phyloP scores from a whole-genome alignment of 2,329 filamentous ascomycete genomes.

The Seiridium cupressi region DNA sequence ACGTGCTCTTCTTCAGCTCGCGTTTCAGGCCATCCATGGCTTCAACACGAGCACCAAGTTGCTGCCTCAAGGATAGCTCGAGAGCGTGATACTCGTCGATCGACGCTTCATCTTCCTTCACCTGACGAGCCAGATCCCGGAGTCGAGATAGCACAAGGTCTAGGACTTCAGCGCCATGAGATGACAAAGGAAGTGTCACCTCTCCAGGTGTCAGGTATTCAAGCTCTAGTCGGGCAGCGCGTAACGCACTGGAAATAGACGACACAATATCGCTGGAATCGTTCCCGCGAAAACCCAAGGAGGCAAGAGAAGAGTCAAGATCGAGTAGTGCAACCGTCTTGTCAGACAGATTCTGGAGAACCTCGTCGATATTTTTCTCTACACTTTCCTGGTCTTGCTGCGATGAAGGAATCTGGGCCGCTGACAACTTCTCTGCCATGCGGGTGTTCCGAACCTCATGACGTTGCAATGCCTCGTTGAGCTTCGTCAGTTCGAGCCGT shows the following conservation, averaged over 20 bases:
- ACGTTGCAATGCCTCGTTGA: slow-evolving; percentile 44
- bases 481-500: slow-evolving; percentile 45
- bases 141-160: slow-evolving; percentile 52
- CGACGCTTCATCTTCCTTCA: slow-evolving; percentile 46
- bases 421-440: slow-evolving; percentile 21
- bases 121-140: slow-evolving; percentile 44
- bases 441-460: slow-evolving; percentile 41
- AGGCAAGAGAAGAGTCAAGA: slow-evolving; percentile 42
- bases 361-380: slow-evolving; percentile 39
- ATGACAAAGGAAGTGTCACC: slow-evolving; percentile 48
- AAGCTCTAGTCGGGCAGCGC: slow-evolving; percentile 57
- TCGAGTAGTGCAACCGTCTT: slow-evolving; percentile 44
- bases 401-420: slow-evolving; percentile 8
- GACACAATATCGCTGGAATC: slow-evolving; percentile 48
- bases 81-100: slow-evolving; percentile 61
- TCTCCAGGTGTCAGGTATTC: slow-evolving; percentile 63
- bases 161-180: slow-evolving; percentile 53
- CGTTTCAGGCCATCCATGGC: slow-evolving; percentile 47
- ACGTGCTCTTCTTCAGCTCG: slow-evolving; percentile 34
- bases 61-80: slow-evolving; percentile 54
- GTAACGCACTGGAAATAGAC: slow-evolving; percentile 48
- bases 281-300: slow-evolving; percentile 49
- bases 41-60: slow-evolving; percentile 51
- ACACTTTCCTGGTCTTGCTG: slow-evolving; percentile 25
- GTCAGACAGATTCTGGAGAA: slow-evolving; percentile 47